A percentile compares a stretch with the other conserved stretches of the same genome.
phyloP scores from a whole-genome alignment of 192 early-diverging fungal species.

The Rhizophagus clarus region DNA sequence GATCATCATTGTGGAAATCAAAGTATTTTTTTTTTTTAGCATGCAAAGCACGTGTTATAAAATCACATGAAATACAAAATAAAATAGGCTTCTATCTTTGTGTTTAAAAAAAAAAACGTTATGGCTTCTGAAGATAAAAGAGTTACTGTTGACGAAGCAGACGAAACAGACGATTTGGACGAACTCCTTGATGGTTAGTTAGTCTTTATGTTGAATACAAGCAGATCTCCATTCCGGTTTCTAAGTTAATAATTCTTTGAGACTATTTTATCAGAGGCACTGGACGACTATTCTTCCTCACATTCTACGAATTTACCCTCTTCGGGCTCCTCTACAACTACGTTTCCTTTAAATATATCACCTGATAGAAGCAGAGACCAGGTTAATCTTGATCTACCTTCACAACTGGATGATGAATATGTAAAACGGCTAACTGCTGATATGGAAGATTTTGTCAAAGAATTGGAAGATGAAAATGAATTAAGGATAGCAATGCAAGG shows the following conservation, averaged over 20 bases:
- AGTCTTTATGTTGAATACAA: constrained; percentile 10
- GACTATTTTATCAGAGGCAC: constrained; percentile 55
- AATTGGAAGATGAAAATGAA: constrained; percentile 58
- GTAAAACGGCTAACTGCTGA: constrained; percentile 72
- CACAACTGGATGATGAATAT: constrained; percentile 68
- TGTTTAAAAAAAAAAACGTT: too few species aligned
- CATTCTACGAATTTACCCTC: constrained; percentile 27
- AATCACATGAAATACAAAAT: too few species aligned
- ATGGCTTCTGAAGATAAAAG: constrained; percentile 36
- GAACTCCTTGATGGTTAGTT: constrained; percentile 69
- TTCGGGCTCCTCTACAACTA: constrained; percentile 44
- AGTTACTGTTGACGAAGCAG: constrained; percentile 54
- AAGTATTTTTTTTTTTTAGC: neutral
- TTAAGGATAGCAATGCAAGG: constrained; percentile 57
- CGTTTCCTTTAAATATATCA: constrained; percentile 35
- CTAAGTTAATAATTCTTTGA: neutral
- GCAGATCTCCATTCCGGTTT: neutral
- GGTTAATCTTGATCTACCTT: constrained; percentile 34
- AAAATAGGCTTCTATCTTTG: too few species aligned
- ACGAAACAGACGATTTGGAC: constrained; percentile 67
- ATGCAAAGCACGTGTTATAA: too few species aligned
- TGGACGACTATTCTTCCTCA: constrained; percentile 66
- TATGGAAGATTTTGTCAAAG: constrained; percentile 80
- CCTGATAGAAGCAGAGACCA: constrained; percentile 25
- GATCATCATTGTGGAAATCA: neutral